A percentile compares a stretch with the other conserved stretches of the same genome.
These are phyloP conservation scores for Pestalotiopsis sp. DNA, from an alignment of 2,329 filamentous ascomycete genomes.

Conservation along the genomic window DNA sequence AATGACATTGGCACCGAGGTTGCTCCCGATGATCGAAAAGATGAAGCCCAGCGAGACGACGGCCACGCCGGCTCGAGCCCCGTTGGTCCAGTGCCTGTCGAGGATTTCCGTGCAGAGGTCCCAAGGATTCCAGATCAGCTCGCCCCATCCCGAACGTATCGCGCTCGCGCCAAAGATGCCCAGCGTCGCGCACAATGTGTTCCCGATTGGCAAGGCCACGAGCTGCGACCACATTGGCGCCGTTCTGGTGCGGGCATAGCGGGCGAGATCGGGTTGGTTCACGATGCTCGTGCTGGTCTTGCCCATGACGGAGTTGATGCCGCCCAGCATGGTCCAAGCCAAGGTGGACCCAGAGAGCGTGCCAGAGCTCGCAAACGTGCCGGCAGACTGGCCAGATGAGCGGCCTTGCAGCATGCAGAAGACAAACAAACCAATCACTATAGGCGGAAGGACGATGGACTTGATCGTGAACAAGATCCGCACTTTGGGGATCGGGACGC, in stretches of 20 bases:
- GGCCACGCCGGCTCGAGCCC: not conserved
- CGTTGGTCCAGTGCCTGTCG: not conserved
- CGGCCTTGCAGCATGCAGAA: conserved; percentile 22
- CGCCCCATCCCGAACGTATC: conserved; percentile 16
- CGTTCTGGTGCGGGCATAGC: conserved; percentile 32
- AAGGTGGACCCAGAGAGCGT: not conserved
- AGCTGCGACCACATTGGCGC: conserved; percentile 34
- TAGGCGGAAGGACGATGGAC: conserved; percentile 11
- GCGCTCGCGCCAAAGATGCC: conserved; percentile 31
- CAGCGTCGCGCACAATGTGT: conserved; percentile 30
- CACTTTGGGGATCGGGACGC: conserved; percentile 15
- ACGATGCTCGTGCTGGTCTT: conserved; percentile 35
- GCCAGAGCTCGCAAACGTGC: conserved; percentile 21
- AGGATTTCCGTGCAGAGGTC: not conserved
- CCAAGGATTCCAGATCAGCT: conserved; percentile 3
- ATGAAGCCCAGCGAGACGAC: conserved; percentile 6
- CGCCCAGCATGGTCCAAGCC: conserved; percentile 17
- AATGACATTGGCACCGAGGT: conserved; percentile 12
- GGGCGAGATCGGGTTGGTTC: conserved; percentile 37
- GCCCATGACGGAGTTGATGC: conserved; percentile 41
- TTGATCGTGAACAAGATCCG: conserved; percentile 11
- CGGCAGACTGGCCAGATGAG: conserved; percentile 22
- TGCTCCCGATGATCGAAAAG: conserved; percentile 5
- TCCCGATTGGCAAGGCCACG: conserved; percentile 23
- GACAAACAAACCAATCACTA: conserved; percentile 14